Base-by-base conservation (phyloP, 768 basidiomycete genomes). In the Leccinellum rugosiceps region DNA sequence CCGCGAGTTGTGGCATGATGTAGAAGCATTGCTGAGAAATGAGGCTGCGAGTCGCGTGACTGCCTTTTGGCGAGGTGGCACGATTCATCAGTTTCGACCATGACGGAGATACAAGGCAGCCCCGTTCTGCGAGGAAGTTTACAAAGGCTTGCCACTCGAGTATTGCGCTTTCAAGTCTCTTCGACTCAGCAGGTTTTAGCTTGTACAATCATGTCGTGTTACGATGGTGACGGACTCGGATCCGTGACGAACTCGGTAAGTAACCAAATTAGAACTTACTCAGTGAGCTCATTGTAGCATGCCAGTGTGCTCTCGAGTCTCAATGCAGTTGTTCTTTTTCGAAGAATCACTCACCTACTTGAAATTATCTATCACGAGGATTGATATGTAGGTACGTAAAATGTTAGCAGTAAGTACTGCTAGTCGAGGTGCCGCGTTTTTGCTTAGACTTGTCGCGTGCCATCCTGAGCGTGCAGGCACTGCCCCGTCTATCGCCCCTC, bases 381-480 rank as follows among this genome's bases (percentile, higher is more conserved):
- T 38, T 17, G 7, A 17, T 35, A 35, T 35, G 35, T n/a, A n/a
- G 35, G 35, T n/a, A 41, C 38, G 38, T 41, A 41, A 41, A 41
- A 41, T 41, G 9, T 14, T 9, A 41, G 35, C 17, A 17, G 35
- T 38, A 38, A 38, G 35, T 38, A 17, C 34, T 35, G 34, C 35
- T n/a, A 17, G 38, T 41, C n/a, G 38, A 41, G 17, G 38, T 41
- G 38, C 38, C 9, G 17, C n/a, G 4, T 41, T 10, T 38, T 41
- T n/a, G 4, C n/a, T 10, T n/a, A 41, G 9, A 41, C 10, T n/a
- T n/a, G 9, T 41, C n/a, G 38, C 9, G 35, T 3, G 15, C 15
- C 17, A 9, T 41, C 38, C 35, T 38, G 11, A 38, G 35, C 17
- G 35, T 38, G 50, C 14, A 60, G 58, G 58, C 64, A 38, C 28